These are phyloP conservation scores for Crucibulum laeve DNA, from an alignment of 768 basidiomycete genomes.

Conservation along the genomic window DNA sequence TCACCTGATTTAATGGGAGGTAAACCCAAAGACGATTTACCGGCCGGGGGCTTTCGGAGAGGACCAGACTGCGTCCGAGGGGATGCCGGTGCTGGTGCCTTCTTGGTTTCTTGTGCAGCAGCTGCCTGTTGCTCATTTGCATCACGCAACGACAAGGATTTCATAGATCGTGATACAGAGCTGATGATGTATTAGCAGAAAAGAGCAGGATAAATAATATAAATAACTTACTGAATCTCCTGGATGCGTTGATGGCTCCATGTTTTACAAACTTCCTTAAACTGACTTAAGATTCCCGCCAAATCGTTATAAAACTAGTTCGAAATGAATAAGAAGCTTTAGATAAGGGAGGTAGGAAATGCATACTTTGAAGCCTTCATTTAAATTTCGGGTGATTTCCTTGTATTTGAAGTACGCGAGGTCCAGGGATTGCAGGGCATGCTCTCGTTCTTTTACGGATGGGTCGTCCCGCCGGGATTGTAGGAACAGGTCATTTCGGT, in stretches of 20 bases:
- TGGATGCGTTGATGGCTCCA: slow-evolving; percentile 72
- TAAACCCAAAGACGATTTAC: slow-evolving; percentile 28
- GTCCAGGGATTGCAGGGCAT: slow-evolving; percentile 78
- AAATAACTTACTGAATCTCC: slow-evolving; percentile 65
- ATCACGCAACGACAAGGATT: slow-evolving; percentile 30
- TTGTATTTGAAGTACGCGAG: slow-evolving; percentile 83
- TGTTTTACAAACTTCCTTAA: slow-evolving; percentile 69
- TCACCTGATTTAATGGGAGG: slow-evolving; percentile 46
- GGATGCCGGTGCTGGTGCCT: slow-evolving; percentile 2
- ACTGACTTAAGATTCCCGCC: slow-evolving; percentile 61
- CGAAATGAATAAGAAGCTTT: not conserved
- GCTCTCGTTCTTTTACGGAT: slow-evolving; percentile 73
- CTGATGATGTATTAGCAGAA: slow-evolving; percentile 19
- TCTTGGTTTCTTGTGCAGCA: not conserved
- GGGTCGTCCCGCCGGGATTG: slow-evolving; percentile 76
- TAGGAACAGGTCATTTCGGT: slow-evolving; percentile 69
- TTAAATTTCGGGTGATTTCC: slow-evolving; percentile 80
- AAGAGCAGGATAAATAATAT: slow-evolving; percentile 4
- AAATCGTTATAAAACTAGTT: slow-evolving; percentile 90
- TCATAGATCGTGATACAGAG: slow-evolving; percentile 35
- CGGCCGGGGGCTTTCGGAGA: slow-evolving; percentile 6
- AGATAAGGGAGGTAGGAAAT: not conserved
- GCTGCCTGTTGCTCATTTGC: slow-evolving; percentile 1
- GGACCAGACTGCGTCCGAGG: too few species aligned
- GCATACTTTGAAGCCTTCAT: slow-evolving; percentile 81